Conservation (phyloP, 2,329 filamentous ascomycete genomes). For the Diaporthe eres region DNA sequence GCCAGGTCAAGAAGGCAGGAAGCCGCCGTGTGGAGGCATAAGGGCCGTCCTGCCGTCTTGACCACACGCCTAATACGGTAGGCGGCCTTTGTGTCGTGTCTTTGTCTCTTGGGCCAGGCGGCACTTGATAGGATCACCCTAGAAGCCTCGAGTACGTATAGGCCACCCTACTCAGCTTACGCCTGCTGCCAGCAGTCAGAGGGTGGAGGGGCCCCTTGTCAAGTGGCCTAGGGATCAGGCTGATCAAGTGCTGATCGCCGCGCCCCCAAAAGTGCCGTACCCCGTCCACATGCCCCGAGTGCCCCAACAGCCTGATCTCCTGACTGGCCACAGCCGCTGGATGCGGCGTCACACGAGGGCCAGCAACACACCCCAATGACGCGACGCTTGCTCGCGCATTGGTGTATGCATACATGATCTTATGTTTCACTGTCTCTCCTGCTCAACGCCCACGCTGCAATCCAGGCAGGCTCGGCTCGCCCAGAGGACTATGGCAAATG, state of each 20-base stretch:
- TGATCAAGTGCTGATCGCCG: constrained; percentile 33
- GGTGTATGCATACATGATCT: constrained; percentile 5
- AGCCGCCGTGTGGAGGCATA: background rate
- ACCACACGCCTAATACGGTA: background rate
- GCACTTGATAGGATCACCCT: constrained; percentile 30
- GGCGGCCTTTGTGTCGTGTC: constrained; percentile 16
- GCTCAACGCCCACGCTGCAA: background rate
- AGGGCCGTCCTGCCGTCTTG: constrained; percentile 12
- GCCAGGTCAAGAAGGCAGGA: background rate
- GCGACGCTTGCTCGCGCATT: constrained; percentile 15
- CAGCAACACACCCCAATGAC: constrained; percentile 25
- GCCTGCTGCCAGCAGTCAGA: background rate
- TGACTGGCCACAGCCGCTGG: constrained; percentile 34
- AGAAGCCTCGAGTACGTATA: constrained; percentile 8
- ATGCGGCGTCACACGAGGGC: constrained; percentile 35
- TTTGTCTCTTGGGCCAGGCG: constrained; percentile 24
- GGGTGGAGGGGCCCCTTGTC: constrained; percentile 25
- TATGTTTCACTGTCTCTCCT: constrained; percentile 5
- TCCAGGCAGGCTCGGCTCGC: background rate
- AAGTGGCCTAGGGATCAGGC: constrained; percentile 36
- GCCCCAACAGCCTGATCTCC: constrained; percentile 33
- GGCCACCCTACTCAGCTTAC: constrained; percentile 7
- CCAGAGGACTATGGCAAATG: background rate
- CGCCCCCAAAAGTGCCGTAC: constrained; percentile 17
- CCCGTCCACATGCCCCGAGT: constrained; percentile 7